A percentile compares a stretch with the other conserved stretches of the same genome.
Evolutionary conservation across 108 stramenopile species (phyloP).

Genomic region (Schizochytrium sp.): DNA sequence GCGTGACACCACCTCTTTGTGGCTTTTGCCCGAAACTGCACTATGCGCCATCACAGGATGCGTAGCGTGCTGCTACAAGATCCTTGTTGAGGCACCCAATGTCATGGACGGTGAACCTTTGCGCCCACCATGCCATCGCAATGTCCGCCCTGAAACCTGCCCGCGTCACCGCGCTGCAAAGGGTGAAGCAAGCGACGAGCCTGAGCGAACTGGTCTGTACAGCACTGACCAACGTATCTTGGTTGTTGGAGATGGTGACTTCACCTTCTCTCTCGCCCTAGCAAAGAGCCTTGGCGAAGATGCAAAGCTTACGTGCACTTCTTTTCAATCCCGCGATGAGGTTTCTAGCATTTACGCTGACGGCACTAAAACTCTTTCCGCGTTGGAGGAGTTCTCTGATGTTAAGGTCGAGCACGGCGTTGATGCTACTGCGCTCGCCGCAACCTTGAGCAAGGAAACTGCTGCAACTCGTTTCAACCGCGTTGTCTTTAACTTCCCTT

Average conservation of each 20-base stretch:
- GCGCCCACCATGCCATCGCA: slow-evolving; percentile 8
- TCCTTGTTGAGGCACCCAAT: slow-evolving; percentile 62
- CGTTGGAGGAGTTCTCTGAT: slow-evolving; percentile 67
- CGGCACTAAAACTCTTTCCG: slow-evolving; percentile 71
- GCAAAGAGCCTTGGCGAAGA: slow-evolving; percentile 64
- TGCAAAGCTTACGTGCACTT: slow-evolving; percentile 79
- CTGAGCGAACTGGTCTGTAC: slow-evolving; percentile 34
- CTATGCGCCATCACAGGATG: slow-evolving; percentile 69
- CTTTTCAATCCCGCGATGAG: slow-evolving; percentile 81
- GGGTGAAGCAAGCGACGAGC: not conserved
- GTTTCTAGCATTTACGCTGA: slow-evolving; percentile 80
- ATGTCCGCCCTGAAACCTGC: slow-evolving; percentile 40
- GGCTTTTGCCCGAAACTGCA: slow-evolving; percentile 5
- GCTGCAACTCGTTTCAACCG: slow-evolving; percentile 75
- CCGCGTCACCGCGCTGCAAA: not conserved
- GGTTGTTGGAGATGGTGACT: slow-evolving; percentile 91
- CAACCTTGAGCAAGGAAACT: slow-evolving; percentile 71
- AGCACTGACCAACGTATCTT: slow-evolving; percentile 61
- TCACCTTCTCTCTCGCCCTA: slow-evolving; percentile 85
- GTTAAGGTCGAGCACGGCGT: slow-evolving; percentile 76
- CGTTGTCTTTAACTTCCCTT: slow-evolving; percentile 92
- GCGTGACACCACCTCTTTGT: not conserved
- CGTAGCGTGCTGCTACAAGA: slow-evolving; percentile 88
- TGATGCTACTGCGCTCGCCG: slow-evolving; percentile 81
- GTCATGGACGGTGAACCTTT: slow-evolving; percentile 14